Percentiles rank a stretch among this genome's conserved stretches.
Evolutionary conservation across 2,329 filamentous ascomycete genomes (phyloP).

Genomic region (Arthroderma uncinatum): DNA sequence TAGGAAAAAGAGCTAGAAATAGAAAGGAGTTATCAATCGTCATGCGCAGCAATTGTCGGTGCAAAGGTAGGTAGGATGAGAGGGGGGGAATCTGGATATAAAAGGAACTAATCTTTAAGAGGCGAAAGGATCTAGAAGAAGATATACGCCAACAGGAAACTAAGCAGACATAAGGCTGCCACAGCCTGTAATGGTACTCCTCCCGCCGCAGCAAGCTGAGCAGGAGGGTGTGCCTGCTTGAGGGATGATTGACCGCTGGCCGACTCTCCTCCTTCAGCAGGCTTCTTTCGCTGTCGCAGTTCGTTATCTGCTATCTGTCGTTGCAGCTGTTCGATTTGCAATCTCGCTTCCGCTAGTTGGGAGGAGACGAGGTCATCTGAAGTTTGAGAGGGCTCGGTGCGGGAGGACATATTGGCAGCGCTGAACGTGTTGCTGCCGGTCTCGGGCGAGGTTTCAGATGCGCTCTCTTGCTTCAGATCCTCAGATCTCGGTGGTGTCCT

Average conservation of each 20-base stretch:
- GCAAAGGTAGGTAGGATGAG: not conserved
- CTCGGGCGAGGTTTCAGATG: not conserved
- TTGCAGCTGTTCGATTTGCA: constrained; percentile 57
- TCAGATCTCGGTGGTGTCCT: constrained; percentile 24
- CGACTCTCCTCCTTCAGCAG: constrained; percentile 43
- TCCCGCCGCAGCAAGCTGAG: constrained; percentile 46
- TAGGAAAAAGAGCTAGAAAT: not conserved
- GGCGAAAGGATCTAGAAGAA: constrained; percentile 57
- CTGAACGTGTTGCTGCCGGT: constrained; percentile 15
- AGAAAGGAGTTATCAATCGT: not conserved
- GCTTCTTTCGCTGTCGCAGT: constrained; percentile 66
- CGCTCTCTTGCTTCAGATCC: constrained; percentile 15
- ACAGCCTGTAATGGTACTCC: constrained; percentile 82
- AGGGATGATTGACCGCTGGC: constrained; percentile 20
- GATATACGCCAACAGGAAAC: constrained; percentile 89
- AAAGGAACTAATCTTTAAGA: not conserved
- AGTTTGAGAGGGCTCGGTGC: constrained; percentile 36
- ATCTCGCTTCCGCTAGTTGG: constrained; percentile 65
- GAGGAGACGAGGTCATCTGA: constrained; percentile 52
- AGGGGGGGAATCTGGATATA: not conserved
- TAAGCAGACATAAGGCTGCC: constrained; percentile 71
- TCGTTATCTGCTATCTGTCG: constrained; percentile 55
- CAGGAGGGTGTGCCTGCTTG: constrained; percentile 43
- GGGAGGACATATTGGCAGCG: constrained; percentile 21
- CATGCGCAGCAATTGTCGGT: not conserved